Conservation (phyloP, 768 basidiomycete genomes). For the Termitomyces sp. region DNA sequence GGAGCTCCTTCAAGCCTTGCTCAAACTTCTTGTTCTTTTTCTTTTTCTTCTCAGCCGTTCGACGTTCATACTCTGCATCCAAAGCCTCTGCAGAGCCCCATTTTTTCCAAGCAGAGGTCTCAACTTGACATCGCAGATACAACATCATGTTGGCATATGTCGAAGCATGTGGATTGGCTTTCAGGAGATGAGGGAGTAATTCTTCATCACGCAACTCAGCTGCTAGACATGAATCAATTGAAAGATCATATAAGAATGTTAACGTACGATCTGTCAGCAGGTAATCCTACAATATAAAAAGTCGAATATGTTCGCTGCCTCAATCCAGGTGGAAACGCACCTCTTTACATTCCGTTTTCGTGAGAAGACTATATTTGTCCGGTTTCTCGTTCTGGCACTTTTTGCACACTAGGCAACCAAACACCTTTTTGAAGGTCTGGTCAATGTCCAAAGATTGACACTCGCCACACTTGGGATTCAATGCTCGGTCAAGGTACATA, state of each 20-base stretch:
- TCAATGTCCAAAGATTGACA: slow-evolving; percentile 91
- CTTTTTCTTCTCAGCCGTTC: slow-evolving; percentile 13
- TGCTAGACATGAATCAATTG: slow-evolving; percentile 22
- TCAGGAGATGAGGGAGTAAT: slow-evolving; percentile 68
- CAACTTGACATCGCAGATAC: slow-evolving; percentile 79
- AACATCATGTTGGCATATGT: slow-evolving; percentile 39
- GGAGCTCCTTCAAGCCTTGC: slow-evolving; percentile 67
- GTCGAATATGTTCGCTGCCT: neutral
- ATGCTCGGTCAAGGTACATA: slow-evolving; percentile 64
- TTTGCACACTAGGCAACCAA: slow-evolving; percentile 82
- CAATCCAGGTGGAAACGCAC: slow-evolving; percentile 31
- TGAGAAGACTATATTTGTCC: slow-evolving; percentile 90
- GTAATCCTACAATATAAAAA: slow-evolving; percentile 69
- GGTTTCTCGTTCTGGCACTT: slow-evolving; percentile 85
- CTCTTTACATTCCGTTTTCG: slow-evolving; percentile 98
- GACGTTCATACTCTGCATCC: slow-evolving; percentile 12
- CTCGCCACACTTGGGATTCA: slow-evolving; percentile 82
- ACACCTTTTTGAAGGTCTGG: slow-evolving; percentile 72
- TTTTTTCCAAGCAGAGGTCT: slow-evolving; percentile 98
- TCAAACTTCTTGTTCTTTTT: slow-evolving; percentile 84
- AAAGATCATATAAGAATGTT: neutral
- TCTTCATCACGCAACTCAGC: slow-evolving; percentile 93
- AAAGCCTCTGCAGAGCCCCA: slow-evolving; percentile 20
- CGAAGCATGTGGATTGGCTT: slow-evolving; percentile 85
- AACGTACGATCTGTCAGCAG: slow-evolving; percentile 84